Percentiles rank a stretch among this genome's conserved stretches.
Conservation (phyloP, 805 yeast genomes). For the Cyberlindnera misumaiensis region DNA sequence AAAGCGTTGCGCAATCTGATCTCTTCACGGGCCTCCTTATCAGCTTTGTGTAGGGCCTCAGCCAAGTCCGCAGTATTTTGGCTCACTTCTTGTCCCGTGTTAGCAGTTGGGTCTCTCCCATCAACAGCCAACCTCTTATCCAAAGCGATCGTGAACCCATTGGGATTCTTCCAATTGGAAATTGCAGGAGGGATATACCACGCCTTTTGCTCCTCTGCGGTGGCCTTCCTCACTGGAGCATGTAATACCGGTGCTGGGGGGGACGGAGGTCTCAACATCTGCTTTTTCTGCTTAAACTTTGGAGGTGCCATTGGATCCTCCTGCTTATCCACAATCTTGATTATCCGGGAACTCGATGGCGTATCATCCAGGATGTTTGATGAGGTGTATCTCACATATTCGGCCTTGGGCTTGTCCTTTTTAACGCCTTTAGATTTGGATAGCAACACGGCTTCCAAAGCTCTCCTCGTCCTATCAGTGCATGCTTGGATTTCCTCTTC, state of each 20-base stretch:
- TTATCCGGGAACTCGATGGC: conserved; percentile 33
- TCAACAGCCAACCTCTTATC: conserved; percentile 65
- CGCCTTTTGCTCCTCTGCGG: conserved; percentile 64
- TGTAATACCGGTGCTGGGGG: conserved; percentile 67
- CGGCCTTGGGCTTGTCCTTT: conserved; percentile 26
- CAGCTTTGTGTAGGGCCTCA: conserved; percentile 68
- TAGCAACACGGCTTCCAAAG: conserved; percentile 45
- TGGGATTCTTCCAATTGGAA: conserved; percentile 93
- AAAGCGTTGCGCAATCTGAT: conserved; percentile 43
- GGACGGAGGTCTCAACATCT: conserved; percentile 63
- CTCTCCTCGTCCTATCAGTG: conserved; percentile 48
- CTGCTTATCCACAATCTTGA: conserved; percentile 60
- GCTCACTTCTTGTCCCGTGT: conserved; percentile 34
- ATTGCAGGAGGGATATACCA: conserved; percentile 91
- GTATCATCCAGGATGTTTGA: conserved; percentile 29
- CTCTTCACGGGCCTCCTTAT: conserved; percentile 49
- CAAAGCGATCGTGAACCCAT: conserved; percentile 76
- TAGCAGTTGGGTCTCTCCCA: conserved; percentile 30
- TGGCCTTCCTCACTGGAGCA: conserved; percentile 40
- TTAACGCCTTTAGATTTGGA: conserved; percentile 28
- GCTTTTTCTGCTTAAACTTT: conserved; percentile 57
- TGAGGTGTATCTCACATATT: conserved; percentile 40
- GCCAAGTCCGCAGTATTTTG: conserved; percentile 58
- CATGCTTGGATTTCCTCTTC: conserved; percentile 40
- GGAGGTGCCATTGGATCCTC: conserved; percentile 87